Percentiles rank a stretch among this genome's conserved stretches.
Evolutionary conservation across 176 grass and related monocot genomes (phyloP).

Genomic region (Oryza brachyantha): DNA sequence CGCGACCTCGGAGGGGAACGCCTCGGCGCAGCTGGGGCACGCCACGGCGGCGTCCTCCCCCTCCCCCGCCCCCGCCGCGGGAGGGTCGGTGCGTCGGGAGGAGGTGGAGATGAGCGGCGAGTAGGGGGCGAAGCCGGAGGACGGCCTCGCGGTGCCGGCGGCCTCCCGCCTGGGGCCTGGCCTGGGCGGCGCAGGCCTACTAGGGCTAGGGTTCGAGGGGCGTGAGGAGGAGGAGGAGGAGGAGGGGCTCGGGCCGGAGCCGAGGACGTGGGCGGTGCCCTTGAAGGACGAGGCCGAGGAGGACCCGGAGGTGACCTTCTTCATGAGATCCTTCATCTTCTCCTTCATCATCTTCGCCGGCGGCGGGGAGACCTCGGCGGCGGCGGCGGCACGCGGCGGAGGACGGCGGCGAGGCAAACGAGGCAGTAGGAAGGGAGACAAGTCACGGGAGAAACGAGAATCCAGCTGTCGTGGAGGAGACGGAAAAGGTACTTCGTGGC

Average conservation of each 20-base stretch:
- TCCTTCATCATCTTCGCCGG: conserved; percentile 59
- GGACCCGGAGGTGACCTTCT: conserved; percentile 71
- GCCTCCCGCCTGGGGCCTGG: conserved; percentile 20
- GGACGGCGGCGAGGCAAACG: conserved; percentile 5
- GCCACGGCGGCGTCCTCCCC: conserved; percentile 14
- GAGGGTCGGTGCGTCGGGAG: conserved; percentile 20
- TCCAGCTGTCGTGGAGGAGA: not conserved
- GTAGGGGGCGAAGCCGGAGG: conserved; percentile 45
- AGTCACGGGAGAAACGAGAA: not conserved
- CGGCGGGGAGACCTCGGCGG: not conserved
- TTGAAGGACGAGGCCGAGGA: conserved; percentile 60
- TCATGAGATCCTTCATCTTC: conserved; percentile 92
- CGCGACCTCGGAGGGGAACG: conserved; percentile 55
- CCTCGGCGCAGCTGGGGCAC: conserved; percentile 56
- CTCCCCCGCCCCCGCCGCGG: not conserved
- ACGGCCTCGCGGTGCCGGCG: not conserved
- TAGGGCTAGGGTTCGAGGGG: conserved; percentile 39
- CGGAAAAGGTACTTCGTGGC: conserved; percentile 9
- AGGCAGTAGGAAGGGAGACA: not conserved
- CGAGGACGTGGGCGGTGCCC: conserved; percentile 73
- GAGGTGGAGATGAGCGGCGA: conserved; percentile 43
- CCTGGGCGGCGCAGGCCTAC: conserved; percentile 36
- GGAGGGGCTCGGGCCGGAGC: conserved; percentile 32
- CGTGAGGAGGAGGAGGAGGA: conserved; percentile 35
- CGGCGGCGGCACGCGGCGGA: not conserved